Evolutionary conservation across 805 yeast genomes (phyloP).

Genomic region (Saccharomycopsis amapae): DNA sequence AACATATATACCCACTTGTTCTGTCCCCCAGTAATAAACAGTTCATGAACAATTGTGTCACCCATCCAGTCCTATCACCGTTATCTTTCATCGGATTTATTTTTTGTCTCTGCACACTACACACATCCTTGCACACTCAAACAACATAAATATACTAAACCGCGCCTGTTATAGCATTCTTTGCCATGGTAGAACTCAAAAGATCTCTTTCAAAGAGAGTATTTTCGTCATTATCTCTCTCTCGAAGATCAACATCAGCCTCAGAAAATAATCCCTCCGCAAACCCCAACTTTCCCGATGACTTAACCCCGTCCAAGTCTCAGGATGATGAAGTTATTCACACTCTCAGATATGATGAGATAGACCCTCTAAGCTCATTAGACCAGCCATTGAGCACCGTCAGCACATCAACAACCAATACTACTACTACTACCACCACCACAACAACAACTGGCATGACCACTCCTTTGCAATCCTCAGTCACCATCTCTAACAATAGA

Average conservation of each 20-base stretch:
- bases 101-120: too few species aligned
- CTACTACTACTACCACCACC: slow-evolving; percentile 13
- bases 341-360: slow-evolving; percentile 13
- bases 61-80: too few species aligned
- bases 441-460: slow-evolving; percentile 10
- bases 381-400: slow-evolving; percentile 3
- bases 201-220: slow-evolving; percentile 15
- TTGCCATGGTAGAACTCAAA: slow-evolving; percentile 12
- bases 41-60: too few species aligned
- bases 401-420: too few species aligned
- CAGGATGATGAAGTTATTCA: not conserved
- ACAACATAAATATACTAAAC: too few species aligned
- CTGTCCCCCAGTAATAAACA: too few species aligned
- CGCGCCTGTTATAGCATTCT: not conserved
- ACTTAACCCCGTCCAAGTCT: not conserved
- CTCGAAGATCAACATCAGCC: not conserved
- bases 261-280: not conserved
- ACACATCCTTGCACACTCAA: too few species aligned
- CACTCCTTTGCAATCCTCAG: not conserved
- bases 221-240: slow-evolving; percentile 2
- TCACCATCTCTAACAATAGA: too few species aligned
- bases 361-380: slow-evolving; percentile 1
- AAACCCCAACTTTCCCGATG: not conserved
- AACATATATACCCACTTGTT: too few species aligned
- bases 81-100: too few species aligned